Base-by-base conservation (phyloP, 495 filamentous ascomycete species). In the Halenospora varia region DNA sequence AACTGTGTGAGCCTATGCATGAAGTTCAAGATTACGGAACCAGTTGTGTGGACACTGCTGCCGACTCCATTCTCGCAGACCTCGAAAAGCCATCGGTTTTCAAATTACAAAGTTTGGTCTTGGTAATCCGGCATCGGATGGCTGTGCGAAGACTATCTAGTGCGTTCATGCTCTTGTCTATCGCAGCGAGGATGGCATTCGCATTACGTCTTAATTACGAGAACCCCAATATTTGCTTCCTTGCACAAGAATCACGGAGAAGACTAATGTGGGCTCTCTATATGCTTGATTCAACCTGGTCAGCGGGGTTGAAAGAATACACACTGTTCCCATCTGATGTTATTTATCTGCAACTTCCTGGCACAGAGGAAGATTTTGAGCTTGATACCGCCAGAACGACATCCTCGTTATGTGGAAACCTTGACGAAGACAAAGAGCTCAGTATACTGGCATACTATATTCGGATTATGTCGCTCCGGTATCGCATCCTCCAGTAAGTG, bases 341-440 rank as follows among this genome's bases (percentile, higher is more conserved):
- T 17, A 73, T 80, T 49, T 71, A 71, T 45, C 66, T 80, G 46
- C 72, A 76, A 24, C 64, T 80, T 0, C 76, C 76, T 0, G 78
- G 77, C 59, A 80, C 76, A 62, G 77, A 80, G 60, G 73, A 75
- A 8, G 76, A 78, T 57, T 80, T 80, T 29, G 76, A 78, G 57
- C 75, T 78, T 55, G 77, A 78, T 62, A 68, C 78, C 8, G 74
- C 77, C 0, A 73, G 76, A 56, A 62, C 67, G 2, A 78, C 77
- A 4, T 69, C 77, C 6, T 63, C 68, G 15, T 68, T 69, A 18
- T 51, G 20, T 17, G 17, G 25, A 25, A 26, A 2, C 3, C 48
- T 4, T 13, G 13, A 1, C 20, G 0, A 77, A 1, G 69, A 72
- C 0, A 75, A 78, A 17, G 75, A 76, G n/a, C 64, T 78, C 6